These are phyloP conservation scores for Setaria italica DNA, from an alignment of 202 grass and related monocot species.

Conservation along the genomic window DNA sequence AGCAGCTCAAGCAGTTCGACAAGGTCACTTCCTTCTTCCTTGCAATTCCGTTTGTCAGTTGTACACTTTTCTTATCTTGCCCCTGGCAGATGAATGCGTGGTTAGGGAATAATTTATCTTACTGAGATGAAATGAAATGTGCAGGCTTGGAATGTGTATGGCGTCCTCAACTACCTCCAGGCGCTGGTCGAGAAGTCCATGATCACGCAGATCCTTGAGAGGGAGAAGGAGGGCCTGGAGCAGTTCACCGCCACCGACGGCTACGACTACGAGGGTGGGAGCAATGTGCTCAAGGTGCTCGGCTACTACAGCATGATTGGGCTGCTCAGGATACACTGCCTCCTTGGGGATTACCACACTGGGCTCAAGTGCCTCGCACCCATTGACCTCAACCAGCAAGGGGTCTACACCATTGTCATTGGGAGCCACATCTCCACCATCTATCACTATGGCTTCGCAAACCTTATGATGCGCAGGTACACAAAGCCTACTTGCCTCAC, in stretches of 20 bases:
- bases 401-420: constrained; percentile 94
- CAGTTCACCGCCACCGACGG: constrained; percentile 88
- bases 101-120: too few species aligned
- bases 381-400: constrained; percentile 94
- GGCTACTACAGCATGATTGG: constrained; percentile 99
- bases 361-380: constrained; percentile 90
- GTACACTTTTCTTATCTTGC: not conserved
- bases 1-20: constrained; percentile 81
- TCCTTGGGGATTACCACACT: constrained; percentile 95
- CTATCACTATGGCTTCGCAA: constrained; percentile 98
- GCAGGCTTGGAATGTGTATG: constrained; percentile 96
- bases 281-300: constrained; percentile 97
- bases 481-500: not conserved
- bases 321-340: constrained; percentile 94
- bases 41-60: not conserved
- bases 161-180: constrained; percentile 96
- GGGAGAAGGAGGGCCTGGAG: constrained; percentile 93
- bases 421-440: constrained; percentile 97
- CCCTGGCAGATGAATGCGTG: not conserved
- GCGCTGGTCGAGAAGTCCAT: constrained; percentile 96
- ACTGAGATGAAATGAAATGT: not conserved
- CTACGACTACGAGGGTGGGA: constrained; percentile 92
- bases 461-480: constrained; percentile 91
- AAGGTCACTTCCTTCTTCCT: constrained; percentile 48
- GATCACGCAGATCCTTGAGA: constrained; percentile 88